Base-by-base conservation (phyloP, 169 alveolate species). In the Plasmodium inui region DNA sequence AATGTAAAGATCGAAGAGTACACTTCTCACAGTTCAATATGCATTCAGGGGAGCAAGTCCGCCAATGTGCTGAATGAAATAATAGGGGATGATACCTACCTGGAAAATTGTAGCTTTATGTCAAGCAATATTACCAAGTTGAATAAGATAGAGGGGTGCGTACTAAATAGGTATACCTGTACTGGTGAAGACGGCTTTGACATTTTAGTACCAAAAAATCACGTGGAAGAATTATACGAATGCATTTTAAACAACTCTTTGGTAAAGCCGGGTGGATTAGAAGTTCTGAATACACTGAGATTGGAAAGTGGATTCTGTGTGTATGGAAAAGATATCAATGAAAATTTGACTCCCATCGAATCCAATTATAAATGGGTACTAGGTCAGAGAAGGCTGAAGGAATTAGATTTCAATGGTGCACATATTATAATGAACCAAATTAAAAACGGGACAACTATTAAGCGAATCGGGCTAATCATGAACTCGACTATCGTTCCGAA, bases 121-220 rank as follows among this genome's bases (percentile, higher is more conserved):
- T 91, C 95, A 9, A 91, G 95, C 53, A 82, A 70, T 50, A 3
- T 82, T 71, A 28, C 44, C 32, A 80, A 73, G 57, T 81, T 91
- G 83, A 91, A 91, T 81, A 78, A 61, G 2, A 50, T 82, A 53
- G 84, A 80, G 14, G 70, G 76, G 61, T 80, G 91, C 17, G 34
- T 91, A 44, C 55, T 91, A 81, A 91, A 80, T 50, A 80, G 95
- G 76, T 91, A 82, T 57, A 91, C 95, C 50, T 91, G 95, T 81
- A 91, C 95, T n/a, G 95, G 95, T 17, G 95, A 91, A 81, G 95
- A 91, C 83, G 95, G 95, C 3, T 91, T 81, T 81, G 92, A 91
- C 32, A 81, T 91, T 50, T 82, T 91, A 81, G 74, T 91, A 81
- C 92, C 95, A 6, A 91, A 71, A 53, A 78, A 91, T 26, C 46